phyloP scores from a whole-genome alignment of 352 stramenopile species.

The Phytopythium mirpurense region DNA sequence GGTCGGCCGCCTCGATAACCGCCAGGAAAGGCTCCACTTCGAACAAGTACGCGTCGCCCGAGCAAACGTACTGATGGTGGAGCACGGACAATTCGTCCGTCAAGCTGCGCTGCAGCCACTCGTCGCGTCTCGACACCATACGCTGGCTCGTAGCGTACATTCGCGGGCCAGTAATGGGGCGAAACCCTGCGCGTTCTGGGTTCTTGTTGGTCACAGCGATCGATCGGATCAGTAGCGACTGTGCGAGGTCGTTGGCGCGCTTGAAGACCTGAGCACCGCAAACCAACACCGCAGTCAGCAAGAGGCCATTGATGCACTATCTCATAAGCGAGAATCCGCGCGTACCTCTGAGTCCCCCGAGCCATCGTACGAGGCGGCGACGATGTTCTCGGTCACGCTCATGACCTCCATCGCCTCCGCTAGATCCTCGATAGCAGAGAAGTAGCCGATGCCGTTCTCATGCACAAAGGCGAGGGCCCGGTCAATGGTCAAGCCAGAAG shows the following conservation, averaged over 20 bases:
- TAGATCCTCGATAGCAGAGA: slow-evolving; percentile 71
- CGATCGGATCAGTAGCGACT: slow-evolving; percentile 57
- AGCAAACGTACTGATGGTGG: slow-evolving; percentile 30
- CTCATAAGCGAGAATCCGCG: background rate
- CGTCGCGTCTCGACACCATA: slow-evolving; percentile 34
- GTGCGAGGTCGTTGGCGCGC: slow-evolving; percentile 38
- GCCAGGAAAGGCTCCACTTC: slow-evolving; percentile 67
- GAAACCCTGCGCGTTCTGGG: slow-evolving; percentile 56
- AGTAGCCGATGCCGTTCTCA: slow-evolving; percentile 68
- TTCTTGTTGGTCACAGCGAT: slow-evolving; percentile 67
- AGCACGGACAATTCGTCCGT: slow-evolving; percentile 10
- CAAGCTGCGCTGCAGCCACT: slow-evolving; percentile 21
- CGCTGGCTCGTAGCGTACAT: slow-evolving; percentile 44
- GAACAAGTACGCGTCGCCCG: slow-evolving; percentile 54
- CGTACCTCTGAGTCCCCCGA: slow-evolving; percentile 46
- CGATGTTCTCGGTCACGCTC: slow-evolving; percentile 59
- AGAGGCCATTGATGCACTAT: background rate
- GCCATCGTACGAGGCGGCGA: slow-evolving; percentile 47
- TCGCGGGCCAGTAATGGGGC: slow-evolving; percentile 56
- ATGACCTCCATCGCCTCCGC: slow-evolving; percentile 55
- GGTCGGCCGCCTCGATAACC: slow-evolving; percentile 20
- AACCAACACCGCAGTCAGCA: background rate
- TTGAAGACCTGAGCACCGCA: slow-evolving; percentile 51
- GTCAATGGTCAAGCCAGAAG: slow-evolving; percentile 49
- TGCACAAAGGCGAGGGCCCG: slow-evolving; percentile 60